phyloP scores from a whole-genome alignment of 2,329 filamentous ascomycete species.

The Nectriaceae sp. region DNA sequence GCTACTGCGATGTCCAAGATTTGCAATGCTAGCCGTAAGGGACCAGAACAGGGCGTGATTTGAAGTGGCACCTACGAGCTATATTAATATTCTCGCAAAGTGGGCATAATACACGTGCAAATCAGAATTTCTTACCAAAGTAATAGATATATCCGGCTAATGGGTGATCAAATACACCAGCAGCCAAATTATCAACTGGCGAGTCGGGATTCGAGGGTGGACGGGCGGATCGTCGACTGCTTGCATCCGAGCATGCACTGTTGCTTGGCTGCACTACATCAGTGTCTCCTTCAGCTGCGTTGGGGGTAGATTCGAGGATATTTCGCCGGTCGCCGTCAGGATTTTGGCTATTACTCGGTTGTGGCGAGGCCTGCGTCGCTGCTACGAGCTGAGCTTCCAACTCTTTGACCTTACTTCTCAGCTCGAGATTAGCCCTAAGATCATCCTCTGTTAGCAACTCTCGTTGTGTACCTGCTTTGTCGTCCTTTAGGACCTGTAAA shows the following conservation, averaged over 20 bases:
- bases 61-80: constrained; percentile 27
- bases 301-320: background rate
- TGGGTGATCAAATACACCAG: constrained; percentile 29
- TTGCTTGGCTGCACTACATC: constrained; percentile 4
- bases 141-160: constrained; percentile 28
- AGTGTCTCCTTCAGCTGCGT: constrained; percentile 4
- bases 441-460: background rate
- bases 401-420: constrained; percentile 21
- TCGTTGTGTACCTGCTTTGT: too few species aligned
- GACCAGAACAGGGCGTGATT: constrained; percentile 33
- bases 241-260: constrained; percentile 4
- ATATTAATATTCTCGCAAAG: background rate
- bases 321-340: background rate
- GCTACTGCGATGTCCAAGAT: constrained; percentile 18
- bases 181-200: constrained; percentile 29
- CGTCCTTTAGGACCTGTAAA: too few species aligned
- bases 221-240: constrained; percentile 1
- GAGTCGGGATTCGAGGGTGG: constrained; percentile 19
- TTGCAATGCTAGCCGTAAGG: constrained; percentile 27
- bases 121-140: constrained; percentile 23
- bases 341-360: background rate
- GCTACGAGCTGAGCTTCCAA: constrained; percentile 22
- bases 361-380: background rate
- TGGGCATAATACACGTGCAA: background rate
- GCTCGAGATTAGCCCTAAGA: constrained; percentile 13